A percentile compares a stretch with the other conserved stretches of the same genome.
Evolutionary conservation across 148 eudicot genomes (phyloP).

Genomic region (Selenicereus undatus): DNA sequence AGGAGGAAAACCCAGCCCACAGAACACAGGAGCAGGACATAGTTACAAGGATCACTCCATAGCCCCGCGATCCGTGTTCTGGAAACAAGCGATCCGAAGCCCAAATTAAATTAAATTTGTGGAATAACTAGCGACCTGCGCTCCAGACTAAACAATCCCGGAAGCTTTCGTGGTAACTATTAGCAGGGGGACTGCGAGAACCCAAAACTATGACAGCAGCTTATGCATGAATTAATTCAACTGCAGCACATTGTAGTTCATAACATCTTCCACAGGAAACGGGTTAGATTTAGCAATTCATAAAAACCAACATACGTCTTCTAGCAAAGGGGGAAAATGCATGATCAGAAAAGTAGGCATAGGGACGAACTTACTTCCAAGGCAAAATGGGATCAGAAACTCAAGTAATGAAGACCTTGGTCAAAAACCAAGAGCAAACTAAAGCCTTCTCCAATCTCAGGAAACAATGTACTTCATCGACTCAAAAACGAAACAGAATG

Average conservation of each 20-base stretch:
- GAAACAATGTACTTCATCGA: neutral
- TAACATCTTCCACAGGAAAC: neutral
- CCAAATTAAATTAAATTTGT: no score
- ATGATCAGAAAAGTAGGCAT: neutral
- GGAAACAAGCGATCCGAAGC: no score
- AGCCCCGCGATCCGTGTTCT: no score
- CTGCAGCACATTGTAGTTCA: neutral
- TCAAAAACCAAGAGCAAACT: neutral
- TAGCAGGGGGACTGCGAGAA: neutral
- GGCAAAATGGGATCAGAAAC: neutral
- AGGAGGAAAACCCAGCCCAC: neutral
- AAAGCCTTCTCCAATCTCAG: neutral
- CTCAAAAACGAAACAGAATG: neutral
- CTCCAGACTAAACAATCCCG: no score
- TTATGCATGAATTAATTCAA: neutral
- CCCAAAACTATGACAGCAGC: neutral
- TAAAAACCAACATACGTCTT: no score
- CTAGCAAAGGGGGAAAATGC: neutral
- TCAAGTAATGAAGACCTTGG: neutral
- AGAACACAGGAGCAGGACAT: neutral
- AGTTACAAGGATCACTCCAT: no score
- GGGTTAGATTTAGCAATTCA: no score
- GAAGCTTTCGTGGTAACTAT: no score
- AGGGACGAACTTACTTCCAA: neutral
- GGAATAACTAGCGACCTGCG: no score